Conservation (phyloP, 306 rosid genomes). For the Cucumis hystrix region DNA sequence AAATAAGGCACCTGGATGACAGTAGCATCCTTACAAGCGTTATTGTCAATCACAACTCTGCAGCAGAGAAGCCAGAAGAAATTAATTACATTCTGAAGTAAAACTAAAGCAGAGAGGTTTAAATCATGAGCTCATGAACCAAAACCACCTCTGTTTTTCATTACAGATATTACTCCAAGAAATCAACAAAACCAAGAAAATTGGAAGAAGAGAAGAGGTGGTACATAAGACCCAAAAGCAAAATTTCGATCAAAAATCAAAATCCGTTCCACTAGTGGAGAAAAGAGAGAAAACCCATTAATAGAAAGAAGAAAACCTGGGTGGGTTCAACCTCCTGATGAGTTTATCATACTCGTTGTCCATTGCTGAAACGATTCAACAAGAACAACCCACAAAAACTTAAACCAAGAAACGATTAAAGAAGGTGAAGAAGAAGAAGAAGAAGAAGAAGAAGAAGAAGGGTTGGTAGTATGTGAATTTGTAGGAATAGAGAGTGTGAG, state of each 20-base stretch:
- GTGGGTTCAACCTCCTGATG: constrained; percentile 54
- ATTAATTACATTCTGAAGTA: not conserved
- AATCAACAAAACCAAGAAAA: not conserved
- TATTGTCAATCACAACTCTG: constrained; percentile 91
- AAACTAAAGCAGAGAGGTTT: not conserved
- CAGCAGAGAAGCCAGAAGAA: constrained; percentile 15
- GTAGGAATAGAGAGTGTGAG: not conserved
- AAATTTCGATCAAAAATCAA: not conserved
- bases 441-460: not conserved
- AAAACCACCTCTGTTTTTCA: not conserved
- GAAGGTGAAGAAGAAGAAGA: not conserved
- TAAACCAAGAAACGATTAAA: not conserved
- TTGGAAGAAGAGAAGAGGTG: not conserved
- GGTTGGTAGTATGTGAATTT: not conserved
- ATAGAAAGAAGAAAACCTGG: constrained; percentile 20
- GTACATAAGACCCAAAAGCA: not conserved
- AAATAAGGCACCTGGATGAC: constrained; percentile 48
- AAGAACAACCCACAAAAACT: not conserved
- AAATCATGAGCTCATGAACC: not conserved
- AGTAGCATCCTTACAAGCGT: constrained; percentile 62
- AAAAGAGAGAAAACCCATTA: not conserved
- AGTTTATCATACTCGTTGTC: constrained; percentile 50
- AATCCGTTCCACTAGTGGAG: not conserved
- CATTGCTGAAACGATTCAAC: not conserved
- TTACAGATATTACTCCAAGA: not conserved